Conservation (phyloP, 2,329 filamentous ascomycete species). For the Beauveria bassiana region DNA sequence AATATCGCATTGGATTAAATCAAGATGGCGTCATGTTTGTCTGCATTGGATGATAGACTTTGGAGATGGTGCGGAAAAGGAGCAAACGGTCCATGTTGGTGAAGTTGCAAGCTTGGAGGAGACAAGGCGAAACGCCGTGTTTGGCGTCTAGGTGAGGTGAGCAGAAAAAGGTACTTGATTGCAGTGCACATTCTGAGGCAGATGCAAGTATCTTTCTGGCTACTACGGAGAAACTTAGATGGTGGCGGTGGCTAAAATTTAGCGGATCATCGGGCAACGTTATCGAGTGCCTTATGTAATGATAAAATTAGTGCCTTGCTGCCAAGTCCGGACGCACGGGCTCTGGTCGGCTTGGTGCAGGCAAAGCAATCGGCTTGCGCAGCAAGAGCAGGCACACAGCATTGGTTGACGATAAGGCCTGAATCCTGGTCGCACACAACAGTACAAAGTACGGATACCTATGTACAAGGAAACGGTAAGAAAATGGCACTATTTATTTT, state of each 20-base stretch:
- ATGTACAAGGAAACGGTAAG: background rate
- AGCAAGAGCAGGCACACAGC: too few species aligned
- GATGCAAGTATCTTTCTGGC: background rate
- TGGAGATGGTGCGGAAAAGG: background rate
- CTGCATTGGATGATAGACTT: background rate
- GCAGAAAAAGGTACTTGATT: background rate
- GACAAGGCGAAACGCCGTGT: background rate
- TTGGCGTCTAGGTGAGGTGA: background rate
- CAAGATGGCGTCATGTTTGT: background rate
- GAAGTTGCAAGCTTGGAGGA: background rate
- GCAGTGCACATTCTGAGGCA: background rate
- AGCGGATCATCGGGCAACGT: too few species aligned
- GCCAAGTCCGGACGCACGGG: slow-evolving; percentile 3
- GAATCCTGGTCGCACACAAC: background rate
- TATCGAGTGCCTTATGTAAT: too few species aligned
- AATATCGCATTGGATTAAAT: background rate
- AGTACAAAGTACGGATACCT: too few species aligned
- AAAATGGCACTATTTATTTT: background rate
- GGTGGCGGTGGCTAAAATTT: too few species aligned
- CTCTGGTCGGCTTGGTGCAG: background rate
- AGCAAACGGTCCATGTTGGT: background rate
- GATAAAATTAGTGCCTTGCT: background rate
- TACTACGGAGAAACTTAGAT: too few species aligned
- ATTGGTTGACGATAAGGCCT: background rate
- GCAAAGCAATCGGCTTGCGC: too few species aligned